Base-by-base conservation (phyloP, 2,329 filamentous ascomycete genomes). In the Fusarium bactridioides region DNA sequence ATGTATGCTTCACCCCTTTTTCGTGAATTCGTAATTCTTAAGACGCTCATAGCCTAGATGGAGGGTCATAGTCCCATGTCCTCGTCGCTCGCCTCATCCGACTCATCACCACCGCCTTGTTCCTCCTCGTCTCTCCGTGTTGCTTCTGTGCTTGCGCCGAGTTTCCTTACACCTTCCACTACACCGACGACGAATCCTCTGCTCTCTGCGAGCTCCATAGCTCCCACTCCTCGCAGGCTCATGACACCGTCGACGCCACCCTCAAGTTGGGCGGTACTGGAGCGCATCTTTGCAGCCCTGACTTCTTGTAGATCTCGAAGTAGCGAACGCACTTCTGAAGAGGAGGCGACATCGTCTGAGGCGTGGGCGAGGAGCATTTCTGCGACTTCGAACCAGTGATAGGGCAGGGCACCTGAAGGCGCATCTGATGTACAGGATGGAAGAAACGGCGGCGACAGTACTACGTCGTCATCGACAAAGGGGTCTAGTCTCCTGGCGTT, bases 351-450 rank as follows among this genome's bases (percentile, higher is more conserved):
- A 80, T 98, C 95, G 80, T 98, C 95, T 31, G 89, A 87, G 8
- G 95, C 95, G 61, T 94, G 92, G 51, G 95, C 92, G 5, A 99
- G 88, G 50, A 99, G 85, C 79, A 97, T 90, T 82, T 97, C 94
- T 23, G 93, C 92, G 13, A 98, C 84, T 82, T 98, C 96, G 45
- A 97, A 88, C 95, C 95, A 99, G 84, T 98, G 95, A 80, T 97
- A 98, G 1, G 96, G 96, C 37, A 99, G 85, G 19, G 91, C 89
- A 44, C 90, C 90, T 2, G 90, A 83, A 13, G 91, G 90, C 4
- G 92, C 89, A 51, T 89, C 85, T 25, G 91, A 89, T 0, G 92
- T 94, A 72, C 92, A 94, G 21, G 91, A 91, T 3, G 90, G 89
- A 3, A 97, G 83, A 79, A 98, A 98, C 0, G 95, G 95, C 8